Percentiles rank a stretch among this genome's conserved stretches.
Conservation (phyloP, 1,284 basidiomycete genomes). For the Leccinum griseonigrum region DNA sequence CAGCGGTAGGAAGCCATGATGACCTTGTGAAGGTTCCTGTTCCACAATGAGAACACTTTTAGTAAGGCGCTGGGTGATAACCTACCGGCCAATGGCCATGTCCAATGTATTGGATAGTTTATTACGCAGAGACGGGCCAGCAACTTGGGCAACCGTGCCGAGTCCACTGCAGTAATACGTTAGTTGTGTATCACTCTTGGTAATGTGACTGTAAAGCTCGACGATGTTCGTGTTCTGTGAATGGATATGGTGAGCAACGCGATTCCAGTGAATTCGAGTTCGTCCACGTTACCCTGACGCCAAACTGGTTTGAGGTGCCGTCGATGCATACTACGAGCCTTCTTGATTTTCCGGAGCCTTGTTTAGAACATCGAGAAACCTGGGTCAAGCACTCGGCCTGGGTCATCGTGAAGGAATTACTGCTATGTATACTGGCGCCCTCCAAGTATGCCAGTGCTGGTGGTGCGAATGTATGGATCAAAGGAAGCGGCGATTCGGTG, state of each 20-base stretch:
- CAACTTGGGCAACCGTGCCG: constrained; percentile 29
- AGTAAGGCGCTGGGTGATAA: background rate
- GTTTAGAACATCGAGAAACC: background rate
- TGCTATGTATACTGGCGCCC: background rate
- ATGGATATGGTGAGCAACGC: background rate
- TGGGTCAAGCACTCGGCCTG: constrained; percentile 1
- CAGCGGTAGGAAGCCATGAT: constrained; percentile 36
- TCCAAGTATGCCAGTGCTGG: constrained; percentile 1
- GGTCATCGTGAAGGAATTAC: constrained; percentile 3
- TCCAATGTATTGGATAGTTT: constrained; percentile 28
- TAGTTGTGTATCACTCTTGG: constrained; percentile 31
- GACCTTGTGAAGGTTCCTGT: constrained; percentile 33
- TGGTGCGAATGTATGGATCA: background rate
- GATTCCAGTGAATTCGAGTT: background rate
- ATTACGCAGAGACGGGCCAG: constrained; percentile 8
- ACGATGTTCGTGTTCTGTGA: constrained; percentile 37
- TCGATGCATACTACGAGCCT: constrained; percentile 39
- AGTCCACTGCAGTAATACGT: constrained; percentile 39
- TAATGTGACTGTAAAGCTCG: constrained; percentile 34
- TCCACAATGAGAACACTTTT: background rate
- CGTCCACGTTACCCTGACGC: constrained; percentile 23
- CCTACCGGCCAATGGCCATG: constrained; percentile 32
- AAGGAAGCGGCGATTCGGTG: background rate
- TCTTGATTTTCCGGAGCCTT: constrained; percentile 9
- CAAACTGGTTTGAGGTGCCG: constrained; percentile 38